Conservation (phyloP, 2,329 filamentous ascomycete genomes). For the Aschersonia sp. region DNA sequence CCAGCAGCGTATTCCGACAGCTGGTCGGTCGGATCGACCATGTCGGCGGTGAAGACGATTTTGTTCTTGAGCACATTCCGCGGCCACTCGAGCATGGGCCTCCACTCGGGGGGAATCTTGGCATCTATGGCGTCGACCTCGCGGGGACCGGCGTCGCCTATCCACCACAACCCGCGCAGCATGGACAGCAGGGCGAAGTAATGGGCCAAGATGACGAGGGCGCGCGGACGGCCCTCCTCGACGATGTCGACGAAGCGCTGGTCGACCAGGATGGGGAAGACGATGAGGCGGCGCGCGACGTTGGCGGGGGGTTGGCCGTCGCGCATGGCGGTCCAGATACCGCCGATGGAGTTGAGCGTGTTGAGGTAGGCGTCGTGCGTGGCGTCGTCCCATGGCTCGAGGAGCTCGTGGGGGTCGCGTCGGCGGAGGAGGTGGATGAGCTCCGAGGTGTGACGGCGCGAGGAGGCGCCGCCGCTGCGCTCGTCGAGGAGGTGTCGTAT, state of each 20-base stretch:
- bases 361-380: slow-evolving; percentile 8
- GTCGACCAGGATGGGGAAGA: slow-evolving; percentile 9
- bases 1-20: slow-evolving; percentile 1
- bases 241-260: slow-evolving; percentile 7
- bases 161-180: slow-evolving; percentile 7
- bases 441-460: not conserved
- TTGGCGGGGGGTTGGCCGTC: not conserved
- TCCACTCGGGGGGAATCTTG: slow-evolving; percentile 5
- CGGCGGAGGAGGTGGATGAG: slow-evolving; percentile 6
- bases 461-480: not conserved
- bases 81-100: not conserved
- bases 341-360: slow-evolving; percentile 8
- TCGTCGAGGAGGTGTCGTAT: slow-evolving; percentile 5
- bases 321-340: slow-evolving; percentile 7
- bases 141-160: slow-evolving; percentile 7
- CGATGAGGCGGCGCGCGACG: slow-evolving; percentile 5
- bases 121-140: slow-evolving; percentile 7
- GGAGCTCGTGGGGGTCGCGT: slow-evolving; percentile 4
- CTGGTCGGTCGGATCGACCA: not conserved
- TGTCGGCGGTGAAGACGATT: slow-evolving; percentile 1
- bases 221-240: slow-evolving; percentile 8
- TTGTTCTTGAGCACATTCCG: not conserved
- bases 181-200: slow-evolving; percentile 9
- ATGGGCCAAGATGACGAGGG: slow-evolving; percentile 10
- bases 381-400: slow-evolving; percentile 6